A percentile compares a stretch with the other conserved stretches of the same genome.
phyloP scores from a whole-genome alignment of 148 eudicot species.

The Vaccinium corymbosum region DNA sequence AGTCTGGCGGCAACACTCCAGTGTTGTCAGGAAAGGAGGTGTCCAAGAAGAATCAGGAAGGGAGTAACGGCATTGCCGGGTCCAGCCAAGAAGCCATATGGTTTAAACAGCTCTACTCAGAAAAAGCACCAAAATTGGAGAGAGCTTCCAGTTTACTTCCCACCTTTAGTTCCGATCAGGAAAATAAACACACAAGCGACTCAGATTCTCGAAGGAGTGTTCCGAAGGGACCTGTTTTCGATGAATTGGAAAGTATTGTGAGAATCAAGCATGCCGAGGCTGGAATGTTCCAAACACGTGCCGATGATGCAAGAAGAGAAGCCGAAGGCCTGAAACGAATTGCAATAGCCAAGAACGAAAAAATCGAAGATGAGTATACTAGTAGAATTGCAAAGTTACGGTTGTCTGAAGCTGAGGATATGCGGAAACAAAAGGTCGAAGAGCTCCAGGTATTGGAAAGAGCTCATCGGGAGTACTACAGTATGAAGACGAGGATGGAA shows the following conservation, averaged over 20 bases:
- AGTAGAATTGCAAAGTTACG: conserved; percentile 52
- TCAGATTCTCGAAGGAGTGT: conserved; percentile 36
- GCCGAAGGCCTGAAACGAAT: conserved; percentile 79
- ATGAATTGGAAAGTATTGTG: conserved; percentile 79
- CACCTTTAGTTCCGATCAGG: conserved; percentile 30
- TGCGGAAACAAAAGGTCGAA: conserved; percentile 59
- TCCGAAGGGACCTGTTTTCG: conserved; percentile 39
- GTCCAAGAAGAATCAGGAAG: conserved; percentile 34
- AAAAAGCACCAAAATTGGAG: conserved; percentile 39
- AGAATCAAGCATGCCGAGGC: conserved; percentile 84
- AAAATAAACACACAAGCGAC: conserved; percentile 28
- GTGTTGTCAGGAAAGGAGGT: conserved; percentile 41
- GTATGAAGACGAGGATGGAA: conserved; percentile 90
- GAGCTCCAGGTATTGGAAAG: conserved; percentile 68
- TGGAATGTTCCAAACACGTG: conserved; percentile 81
- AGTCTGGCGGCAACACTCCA: conserved; percentile 29
- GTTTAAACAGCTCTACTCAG: conserved; percentile 40
- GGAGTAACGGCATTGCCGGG: conserved; percentile 26
- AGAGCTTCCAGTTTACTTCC: conserved; percentile 33
- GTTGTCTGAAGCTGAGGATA: conserved; percentile 67
- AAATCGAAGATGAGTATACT: conserved; percentile 66
- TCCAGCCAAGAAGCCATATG: conserved; percentile 44
- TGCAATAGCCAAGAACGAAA: conserved; percentile 55
- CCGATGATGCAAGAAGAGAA: conserved; percentile 89
- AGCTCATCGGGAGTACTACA: conserved; percentile 72